phyloP scores from a whole-genome alignment of 2,329 filamentous ascomycete genomes.

The Colletotrichum brevisporum region DNA sequence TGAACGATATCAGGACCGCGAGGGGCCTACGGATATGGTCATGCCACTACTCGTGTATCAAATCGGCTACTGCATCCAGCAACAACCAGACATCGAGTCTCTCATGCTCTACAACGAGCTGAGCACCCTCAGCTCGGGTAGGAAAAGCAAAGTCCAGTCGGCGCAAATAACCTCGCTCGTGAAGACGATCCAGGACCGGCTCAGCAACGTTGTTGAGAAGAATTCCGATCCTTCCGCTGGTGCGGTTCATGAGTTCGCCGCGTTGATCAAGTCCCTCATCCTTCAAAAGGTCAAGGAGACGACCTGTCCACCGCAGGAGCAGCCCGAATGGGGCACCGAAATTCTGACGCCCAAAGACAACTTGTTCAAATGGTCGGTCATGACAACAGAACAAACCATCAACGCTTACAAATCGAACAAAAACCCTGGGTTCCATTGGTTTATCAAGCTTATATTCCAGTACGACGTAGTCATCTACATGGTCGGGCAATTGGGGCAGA shows the following conservation, averaged over 20 bases:
- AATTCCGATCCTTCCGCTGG: constrained; percentile 67
- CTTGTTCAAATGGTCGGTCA: constrained; percentile 68
- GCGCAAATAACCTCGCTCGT: constrained; percentile 57
- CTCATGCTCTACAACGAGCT: constrained; percentile 52
- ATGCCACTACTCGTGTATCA: constrained; percentile 67
- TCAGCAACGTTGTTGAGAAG: constrained; percentile 61
- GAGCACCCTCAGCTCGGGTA: constrained; percentile 18
- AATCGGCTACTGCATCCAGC: constrained; percentile 63
- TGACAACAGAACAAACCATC: constrained; percentile 62
- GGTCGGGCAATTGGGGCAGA: constrained; percentile 65
- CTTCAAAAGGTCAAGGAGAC: constrained; percentile 63
- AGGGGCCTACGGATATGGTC: constrained; percentile 71
- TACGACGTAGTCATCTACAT: constrained; percentile 69
- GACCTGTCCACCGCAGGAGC: constrained; percentile 59
- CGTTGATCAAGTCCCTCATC: constrained; percentile 61
- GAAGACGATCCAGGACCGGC: constrained; percentile 55
- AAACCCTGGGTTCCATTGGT: constrained; percentile 66
- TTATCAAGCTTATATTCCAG: constrained; percentile 67
- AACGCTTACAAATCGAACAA: constrained; percentile 57
- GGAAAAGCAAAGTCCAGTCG: constrained; percentile 31
- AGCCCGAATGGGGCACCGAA: constrained; percentile 64
- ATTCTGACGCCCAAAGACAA: constrained; percentile 65
- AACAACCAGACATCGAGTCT: constrained; percentile 60
- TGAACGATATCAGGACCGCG: constrained; percentile 62
- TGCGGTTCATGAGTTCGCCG: constrained; percentile 65